phyloP scores from a whole-genome alignment of 768 basidiomycete genomes.

The Fistulinella prunicolor region DNA sequence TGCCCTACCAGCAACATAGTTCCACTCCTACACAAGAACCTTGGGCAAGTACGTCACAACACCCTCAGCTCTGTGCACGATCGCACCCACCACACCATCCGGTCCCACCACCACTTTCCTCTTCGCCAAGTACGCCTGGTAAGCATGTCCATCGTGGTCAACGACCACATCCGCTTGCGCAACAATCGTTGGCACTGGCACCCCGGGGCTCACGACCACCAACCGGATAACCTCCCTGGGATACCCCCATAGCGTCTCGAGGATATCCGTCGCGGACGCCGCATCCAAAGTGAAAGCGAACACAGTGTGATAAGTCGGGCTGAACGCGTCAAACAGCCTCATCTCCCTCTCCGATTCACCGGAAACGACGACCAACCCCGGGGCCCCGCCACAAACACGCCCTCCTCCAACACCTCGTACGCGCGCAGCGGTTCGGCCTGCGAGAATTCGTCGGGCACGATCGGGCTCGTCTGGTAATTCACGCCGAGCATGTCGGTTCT shows the following conservation, averaged over 20 bases:
- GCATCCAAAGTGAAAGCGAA: slow-evolving; percentile 25
- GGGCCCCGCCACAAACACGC: slow-evolving; percentile 38
- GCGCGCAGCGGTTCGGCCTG: slow-evolving; percentile 8
- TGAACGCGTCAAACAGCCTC: slow-evolving; percentile 26
- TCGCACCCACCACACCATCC: slow-evolving; percentile 42
- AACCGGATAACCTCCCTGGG: slow-evolving; percentile 2
- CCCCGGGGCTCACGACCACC: slow-evolving; percentile 3
- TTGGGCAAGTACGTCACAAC: slow-evolving; percentile 15
- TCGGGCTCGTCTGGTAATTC: slow-evolving; percentile 36
- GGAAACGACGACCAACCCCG: slow-evolving; percentile 24
- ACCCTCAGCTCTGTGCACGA: slow-evolving; percentile 19
- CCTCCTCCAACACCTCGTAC: slow-evolving; percentile 22
- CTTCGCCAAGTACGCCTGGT: slow-evolving; percentile 36
- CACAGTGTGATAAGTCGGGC: slow-evolving; percentile 23
- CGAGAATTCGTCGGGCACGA: slow-evolving; percentile 36
- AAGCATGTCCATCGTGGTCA: slow-evolving; percentile 38
- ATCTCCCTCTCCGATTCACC: not conserved
- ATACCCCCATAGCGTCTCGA: slow-evolving; percentile 2
- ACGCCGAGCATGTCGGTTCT: slow-evolving; percentile 29
- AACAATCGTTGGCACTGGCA: not conserved
- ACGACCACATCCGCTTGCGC: slow-evolving; percentile 35
- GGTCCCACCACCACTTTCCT: slow-evolving; percentile 39
- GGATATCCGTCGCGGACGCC: slow-evolving; percentile 2
- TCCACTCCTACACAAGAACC: slow-evolving; percentile 8
- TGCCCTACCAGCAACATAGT: too few relatives aligned